Evolutionary conservation across 768 basidiomycete genomes (phyloP).

Genomic region (Lentinula aciculospora): DNA sequence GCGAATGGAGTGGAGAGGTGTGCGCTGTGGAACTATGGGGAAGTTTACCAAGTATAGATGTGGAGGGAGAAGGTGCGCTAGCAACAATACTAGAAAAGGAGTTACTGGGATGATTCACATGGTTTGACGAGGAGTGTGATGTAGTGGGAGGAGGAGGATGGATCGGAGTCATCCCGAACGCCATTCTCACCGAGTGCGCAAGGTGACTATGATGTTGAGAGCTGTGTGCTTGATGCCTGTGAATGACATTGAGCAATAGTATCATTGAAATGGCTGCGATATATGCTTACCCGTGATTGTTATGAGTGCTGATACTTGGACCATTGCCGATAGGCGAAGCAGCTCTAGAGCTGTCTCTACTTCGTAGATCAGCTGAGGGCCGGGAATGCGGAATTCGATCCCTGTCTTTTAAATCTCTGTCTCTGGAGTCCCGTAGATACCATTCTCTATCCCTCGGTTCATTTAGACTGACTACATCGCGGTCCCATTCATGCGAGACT

Average conservation of each 20-base stretch:
- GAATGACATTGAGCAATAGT: not conserved
- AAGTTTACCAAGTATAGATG: not conserved
- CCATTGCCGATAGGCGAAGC: constrained; percentile 39
- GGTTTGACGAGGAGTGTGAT: constrained; percentile 16
- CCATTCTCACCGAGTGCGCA: constrained; percentile 78
- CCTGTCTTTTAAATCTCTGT: constrained; percentile 14
- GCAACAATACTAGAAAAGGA: constrained; percentile 12
- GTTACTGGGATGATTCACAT: not conserved
- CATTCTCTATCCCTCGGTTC: not conserved
- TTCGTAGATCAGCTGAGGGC: constrained; percentile 17
- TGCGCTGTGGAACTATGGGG: not conserved
- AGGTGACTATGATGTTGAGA: constrained; percentile 50
- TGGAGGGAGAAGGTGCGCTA: not conserved
- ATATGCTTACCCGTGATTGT: not conserved
- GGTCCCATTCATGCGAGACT: not conserved
- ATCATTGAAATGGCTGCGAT: not conserved
- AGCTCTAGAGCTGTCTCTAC: constrained; percentile 53
- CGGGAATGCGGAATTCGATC: constrained; percentile 11
- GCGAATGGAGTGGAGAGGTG: constrained; percentile 13
- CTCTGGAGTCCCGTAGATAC: not conserved
- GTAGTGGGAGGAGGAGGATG: constrained; percentile 21
- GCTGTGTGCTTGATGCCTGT: constrained; percentile 13
- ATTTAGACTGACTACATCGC: not conserved
- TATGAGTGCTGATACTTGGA: not conserved
- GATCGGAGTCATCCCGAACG: constrained; percentile 92